phyloP scores from a whole-genome alignment of 2,329 filamentous ascomycete species.

The Penicillium thymicola region DNA sequence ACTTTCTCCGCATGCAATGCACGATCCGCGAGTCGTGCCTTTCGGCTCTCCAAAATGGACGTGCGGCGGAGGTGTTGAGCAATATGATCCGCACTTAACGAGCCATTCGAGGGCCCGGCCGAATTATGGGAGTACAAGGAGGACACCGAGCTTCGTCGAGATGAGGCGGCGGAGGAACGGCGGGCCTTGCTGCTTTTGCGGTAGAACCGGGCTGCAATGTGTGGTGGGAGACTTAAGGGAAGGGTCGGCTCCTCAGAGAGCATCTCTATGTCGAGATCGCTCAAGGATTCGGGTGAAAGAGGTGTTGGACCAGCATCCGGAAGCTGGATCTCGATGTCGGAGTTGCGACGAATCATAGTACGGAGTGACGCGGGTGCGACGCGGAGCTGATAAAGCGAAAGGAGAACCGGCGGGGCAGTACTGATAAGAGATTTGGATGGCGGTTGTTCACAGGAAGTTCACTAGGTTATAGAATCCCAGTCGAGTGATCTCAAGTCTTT shows the following conservation, averaged over 20 bases:
- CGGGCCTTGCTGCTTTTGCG: conserved; percentile 51
- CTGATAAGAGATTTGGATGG: conserved; percentile 48
- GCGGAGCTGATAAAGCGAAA: conserved; percentile 34
- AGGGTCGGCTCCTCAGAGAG: conserved; percentile 34
- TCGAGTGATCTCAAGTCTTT: not conserved
- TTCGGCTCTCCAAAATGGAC: conserved; percentile 63
- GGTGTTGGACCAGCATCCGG: conserved; percentile 33
- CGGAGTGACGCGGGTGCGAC: conserved; percentile 27
- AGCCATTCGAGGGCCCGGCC: conserved; percentile 47
- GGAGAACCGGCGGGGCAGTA: conserved; percentile 33
- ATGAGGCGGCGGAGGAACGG: conserved; percentile 61
- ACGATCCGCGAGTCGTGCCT: conserved; percentile 61
- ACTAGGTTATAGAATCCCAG: not conserved
- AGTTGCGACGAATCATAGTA: conserved; percentile 43
- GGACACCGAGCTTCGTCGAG: conserved; percentile 62
- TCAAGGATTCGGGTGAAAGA: conserved; percentile 24
- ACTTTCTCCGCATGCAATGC: conserved; percentile 66
- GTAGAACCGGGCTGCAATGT: conserved; percentile 63
- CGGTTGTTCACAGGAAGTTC: not conserved
- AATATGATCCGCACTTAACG: conserved; percentile 56
- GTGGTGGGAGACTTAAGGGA: conserved; percentile 54
- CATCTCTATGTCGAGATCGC: conserved; percentile 44
- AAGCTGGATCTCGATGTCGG: conserved; percentile 42
- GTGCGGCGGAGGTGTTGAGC: conserved; percentile 64
- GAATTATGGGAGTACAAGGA: conserved; percentile 62